Conservation (phyloP, 1,284 basidiomycete species). For the Fomitopsis schrenkii region DNA sequence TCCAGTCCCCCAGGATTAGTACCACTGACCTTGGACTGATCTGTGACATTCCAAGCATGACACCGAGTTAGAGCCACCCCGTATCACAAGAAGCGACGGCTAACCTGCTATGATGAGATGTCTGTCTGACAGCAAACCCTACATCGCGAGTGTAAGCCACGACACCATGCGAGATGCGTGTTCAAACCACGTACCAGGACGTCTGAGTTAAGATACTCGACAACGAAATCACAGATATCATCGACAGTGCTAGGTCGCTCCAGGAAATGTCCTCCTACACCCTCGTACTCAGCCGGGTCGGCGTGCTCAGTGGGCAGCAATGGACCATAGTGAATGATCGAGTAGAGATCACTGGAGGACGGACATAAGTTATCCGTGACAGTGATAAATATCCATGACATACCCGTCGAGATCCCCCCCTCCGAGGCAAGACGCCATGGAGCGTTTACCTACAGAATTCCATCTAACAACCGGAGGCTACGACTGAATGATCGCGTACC, state of each 20-base stretch:
- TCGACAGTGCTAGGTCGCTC: conserved; percentile 56
- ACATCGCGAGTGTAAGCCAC: neutral
- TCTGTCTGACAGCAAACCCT: conserved; percentile 67
- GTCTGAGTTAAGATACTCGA: conserved; percentile 81
- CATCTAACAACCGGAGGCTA: neutral
- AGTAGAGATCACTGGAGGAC: conserved; percentile 29
- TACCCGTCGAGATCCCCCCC: conserved; percentile 78
- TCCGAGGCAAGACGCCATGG: conserved; percentile 62
- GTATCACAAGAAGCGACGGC: conserved; percentile 14
- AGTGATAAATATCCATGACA: conserved; percentile 14
- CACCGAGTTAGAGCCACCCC: neutral
- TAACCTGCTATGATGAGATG: conserved; percentile 72
- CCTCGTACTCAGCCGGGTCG: conserved; percentile 50
- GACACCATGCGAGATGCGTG: neutral
- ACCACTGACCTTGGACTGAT: conserved; percentile 57
- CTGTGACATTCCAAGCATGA: conserved; percentile 17
- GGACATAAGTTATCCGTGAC: neutral
- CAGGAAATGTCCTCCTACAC: conserved; percentile 25
- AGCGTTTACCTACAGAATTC: conserved; percentile 44
- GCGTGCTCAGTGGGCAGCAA: conserved; percentile 48
- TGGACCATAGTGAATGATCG: conserved; percentile 34
- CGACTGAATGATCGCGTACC: conserved; percentile 35
- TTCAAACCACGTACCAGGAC: conserved; percentile 46
- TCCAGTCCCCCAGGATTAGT: neutral
- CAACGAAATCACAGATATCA: conserved; percentile 78